Percentiles rank a stretch among this genome's conserved stretches.
phyloP scores from a whole-genome alignment of 2,329 filamentous ascomycete species.

The Hypoxylon sp. region DNA sequence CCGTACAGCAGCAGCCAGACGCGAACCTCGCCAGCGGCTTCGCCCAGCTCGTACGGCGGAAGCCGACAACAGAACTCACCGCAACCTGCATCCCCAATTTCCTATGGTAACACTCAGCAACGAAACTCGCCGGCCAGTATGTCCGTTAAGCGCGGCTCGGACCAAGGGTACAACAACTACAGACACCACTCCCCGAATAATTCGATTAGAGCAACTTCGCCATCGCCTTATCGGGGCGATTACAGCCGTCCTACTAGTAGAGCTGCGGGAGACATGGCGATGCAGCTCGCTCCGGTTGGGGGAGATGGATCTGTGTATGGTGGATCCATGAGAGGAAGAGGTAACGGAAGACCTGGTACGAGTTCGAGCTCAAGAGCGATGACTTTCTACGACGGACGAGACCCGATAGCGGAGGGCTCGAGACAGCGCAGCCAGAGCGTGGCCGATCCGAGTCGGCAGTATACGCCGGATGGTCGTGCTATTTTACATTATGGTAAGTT shows the following conservation, averaged over 20 bases:
- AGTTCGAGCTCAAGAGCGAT: constrained; percentile 62
- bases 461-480: constrained; percentile 86
- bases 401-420: constrained; percentile 58
- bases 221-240: constrained; percentile 62
- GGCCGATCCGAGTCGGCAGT: constrained; percentile 84
- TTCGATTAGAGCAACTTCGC: constrained; percentile 61
- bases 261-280: constrained; percentile 70
- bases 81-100: constrained; percentile 46
- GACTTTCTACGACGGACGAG: constrained; percentile 69
- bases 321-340: constrained; percentile 61
- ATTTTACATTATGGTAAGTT: constrained; percentile 94
- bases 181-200: constrained; percentile 67
- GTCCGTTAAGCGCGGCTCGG: constrained; percentile 63
- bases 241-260: constrained; percentile 65
- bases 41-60: constrained; percentile 39
- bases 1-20: constrained; percentile 49
- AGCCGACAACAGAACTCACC: constrained; percentile 29
- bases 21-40: constrained; percentile 53
- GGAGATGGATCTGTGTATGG: constrained; percentile 68
- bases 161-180: constrained; percentile 63
- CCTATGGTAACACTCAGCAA: constrained; percentile 48
- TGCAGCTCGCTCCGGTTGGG: constrained; percentile 74
- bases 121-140: constrained; percentile 57
- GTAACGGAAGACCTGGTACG: constrained; percentile 64
- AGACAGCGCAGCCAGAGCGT: constrained; percentile 84